Base-by-base conservation (phyloP, 345 rosid species). In the Ceriops decandra region DNA sequence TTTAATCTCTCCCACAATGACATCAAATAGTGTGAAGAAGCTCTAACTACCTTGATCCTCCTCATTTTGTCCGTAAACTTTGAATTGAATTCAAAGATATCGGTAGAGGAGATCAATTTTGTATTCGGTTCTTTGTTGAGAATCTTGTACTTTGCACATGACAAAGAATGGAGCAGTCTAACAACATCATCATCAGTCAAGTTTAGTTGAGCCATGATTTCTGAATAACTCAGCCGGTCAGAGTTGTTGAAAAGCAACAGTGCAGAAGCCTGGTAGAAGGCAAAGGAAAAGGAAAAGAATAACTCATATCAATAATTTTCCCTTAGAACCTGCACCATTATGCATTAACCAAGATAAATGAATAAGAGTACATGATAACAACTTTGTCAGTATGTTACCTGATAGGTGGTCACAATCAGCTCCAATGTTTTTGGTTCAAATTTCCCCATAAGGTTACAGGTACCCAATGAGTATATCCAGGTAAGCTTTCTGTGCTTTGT, bases 381-480 rank as follows among this genome's bases (percentile, higher is more conserved):
- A 13, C 19, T 27, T n/a, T 20, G 59, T 58, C 7, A 32, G 17
- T n/a, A 38, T 22, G n/a, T 15, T 52, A 76, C 80, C 80, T 77
- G 80, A 59, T 77, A 68, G 11, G 90, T 85, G 35, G 93, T 81
- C 63, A 86, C 83, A 66, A 86, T 64, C 64, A 88, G 70, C 62
- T 85, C 93, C 27, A 88, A 78, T 24, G 83, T 63, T 74, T 88
- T 88, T 21, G 67, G 82, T 54, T 84, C 87, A 75, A 88, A 88
- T 63, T 80, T 85, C 9, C 88, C 93, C 7, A 68, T 72, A 58
- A 89, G 79, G 68, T 81, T 83, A 69, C 95, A 89, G 73, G 83
- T 80, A 53, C 92, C 92, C 53, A 89, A 69, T 1, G 95, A 87
- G 68, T 77, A 89, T 52, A 87, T 83, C 92, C 92, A 89, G 15